Conservation (phyloP, 805 yeast genomes). For the Candida easanensis region DNA sequence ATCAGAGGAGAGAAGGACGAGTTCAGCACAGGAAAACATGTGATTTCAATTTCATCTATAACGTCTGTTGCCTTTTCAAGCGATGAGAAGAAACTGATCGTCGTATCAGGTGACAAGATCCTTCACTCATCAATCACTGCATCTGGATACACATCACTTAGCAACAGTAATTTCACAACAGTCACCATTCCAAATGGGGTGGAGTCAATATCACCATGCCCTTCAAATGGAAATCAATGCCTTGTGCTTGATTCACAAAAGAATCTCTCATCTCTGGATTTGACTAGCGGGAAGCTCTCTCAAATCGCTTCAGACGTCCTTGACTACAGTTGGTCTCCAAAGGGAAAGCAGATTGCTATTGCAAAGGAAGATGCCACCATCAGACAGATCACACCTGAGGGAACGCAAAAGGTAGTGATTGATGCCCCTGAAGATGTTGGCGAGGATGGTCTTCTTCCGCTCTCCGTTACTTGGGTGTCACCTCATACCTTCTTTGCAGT, state of each 20-base stretch:
- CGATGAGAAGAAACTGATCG: conserved; percentile 31
- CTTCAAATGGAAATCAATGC: conserved; percentile 18
- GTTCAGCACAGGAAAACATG: conserved; percentile 20
- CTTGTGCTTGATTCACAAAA: conserved; percentile 16
- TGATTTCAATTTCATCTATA: conserved; percentile 23
- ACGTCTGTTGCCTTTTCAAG: conserved; percentile 31
- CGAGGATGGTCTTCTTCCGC: conserved; percentile 16
- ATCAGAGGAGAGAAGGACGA: conserved; percentile 18
- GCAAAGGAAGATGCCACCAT: conserved; percentile 17
- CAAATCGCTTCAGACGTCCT: conserved; percentile 20
- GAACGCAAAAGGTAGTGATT: conserved; percentile 11
- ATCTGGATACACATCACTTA: conserved; percentile 2
- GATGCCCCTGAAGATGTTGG: conserved; percentile 17
- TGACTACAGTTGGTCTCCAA: conserved; percentile 25
- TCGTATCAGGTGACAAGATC: conserved; percentile 27
- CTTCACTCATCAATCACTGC: conserved; percentile 16
- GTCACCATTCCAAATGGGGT: conserved; percentile 14
- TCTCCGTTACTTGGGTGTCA: conserved; percentile 20
- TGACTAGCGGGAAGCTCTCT: not conserved
- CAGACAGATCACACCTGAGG: conserved; percentile 12
- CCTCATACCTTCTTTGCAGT: conserved; percentile 21
- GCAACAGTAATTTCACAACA: conserved; percentile 9
- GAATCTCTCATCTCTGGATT: conserved; percentile 17
- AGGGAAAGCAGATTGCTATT: conserved; percentile 21
- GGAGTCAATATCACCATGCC: conserved; percentile 24